Base-by-base conservation (phyloP, 768 basidiomycete genomes). In the Rhizopogon rudus region DNA sequence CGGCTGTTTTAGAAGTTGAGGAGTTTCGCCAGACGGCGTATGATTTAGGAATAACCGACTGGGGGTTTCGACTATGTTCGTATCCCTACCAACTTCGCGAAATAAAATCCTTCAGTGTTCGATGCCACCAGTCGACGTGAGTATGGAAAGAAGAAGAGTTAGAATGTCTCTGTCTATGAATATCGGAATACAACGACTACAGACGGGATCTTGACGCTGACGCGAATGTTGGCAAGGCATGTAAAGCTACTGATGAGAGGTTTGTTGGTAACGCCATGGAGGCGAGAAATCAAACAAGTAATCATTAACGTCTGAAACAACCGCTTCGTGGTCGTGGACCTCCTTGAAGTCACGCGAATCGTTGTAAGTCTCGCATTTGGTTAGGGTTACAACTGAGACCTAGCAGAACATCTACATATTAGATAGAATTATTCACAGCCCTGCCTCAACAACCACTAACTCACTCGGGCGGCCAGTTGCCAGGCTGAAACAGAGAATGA, bases 111-210 rank as follows among this genome's bases (percentile, higher is more conserved):
- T 88, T 81, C 8, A 93, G 75, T 0, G 83, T 81, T 43, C 74
- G 72, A 35, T 80, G 82, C 95, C 95, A 98, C 94, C 94, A 98
- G 52, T 86, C 82, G 31, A 93, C 74, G 64, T 91, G 90, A 10
- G 91, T 82, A 48, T 82, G 72, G 67, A 86, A 97, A 4, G 91
- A 86, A 2, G 87, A 79, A 0, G 92, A 88, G 67, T 98, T 95
- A 1, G 91, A 87, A 46, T 82, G 75, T 62, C 87, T 91, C 71
- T 95, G 92, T 12, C 84, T 77, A 0, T 89, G 83, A 55, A 95
- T 84, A 65, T 95, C 93, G 8, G 93, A 88, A 71, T 95, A 98
- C 6, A 98, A 76, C 0, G 93, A 83, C 58, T 88, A 84, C 0
- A 92, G 75, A 7, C 90, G 83, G 22, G 79, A 63, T 9, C 63